Evolutionary conservation across 306 rosid genomes (phyloP).

Genomic region (Canavalia ensiformis): DNA sequence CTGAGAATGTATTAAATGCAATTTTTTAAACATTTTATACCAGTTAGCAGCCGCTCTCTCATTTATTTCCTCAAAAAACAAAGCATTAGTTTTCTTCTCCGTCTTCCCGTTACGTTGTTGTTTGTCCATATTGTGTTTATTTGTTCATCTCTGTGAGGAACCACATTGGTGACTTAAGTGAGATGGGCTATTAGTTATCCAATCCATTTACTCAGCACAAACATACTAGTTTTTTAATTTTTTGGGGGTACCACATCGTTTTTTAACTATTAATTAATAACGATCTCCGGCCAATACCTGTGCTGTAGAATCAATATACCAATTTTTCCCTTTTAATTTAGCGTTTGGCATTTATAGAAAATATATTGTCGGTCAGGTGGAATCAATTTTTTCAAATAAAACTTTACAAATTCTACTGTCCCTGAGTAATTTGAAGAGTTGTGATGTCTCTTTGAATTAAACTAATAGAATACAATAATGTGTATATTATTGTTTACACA

Average conservation of each 20-base stretch:
- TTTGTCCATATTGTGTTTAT: background rate
- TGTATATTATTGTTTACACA: no score
- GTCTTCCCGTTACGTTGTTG: background rate
- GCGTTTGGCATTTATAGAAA: background rate
- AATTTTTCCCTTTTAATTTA: background rate
- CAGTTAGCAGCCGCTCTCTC: background rate
- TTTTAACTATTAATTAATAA: no score
- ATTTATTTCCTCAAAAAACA: background rate
- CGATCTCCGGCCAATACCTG: no score
- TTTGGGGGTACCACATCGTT: no score
- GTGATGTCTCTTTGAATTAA: no score
- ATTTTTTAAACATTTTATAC: conserved; percentile 4
- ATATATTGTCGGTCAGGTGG: background rate
- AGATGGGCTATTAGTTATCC: background rate
- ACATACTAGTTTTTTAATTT: no score
- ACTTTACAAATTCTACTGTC: no score
- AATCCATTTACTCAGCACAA: no score
- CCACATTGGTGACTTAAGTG: background rate
- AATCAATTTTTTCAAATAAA: background rate
- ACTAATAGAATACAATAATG: no score
- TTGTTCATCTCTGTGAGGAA: background rate
- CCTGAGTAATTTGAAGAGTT: no score
- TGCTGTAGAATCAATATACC: no score
- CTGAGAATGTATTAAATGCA: background rate
- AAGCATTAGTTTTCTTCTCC: background rate